Conservation (phyloP, 768 basidiomycete genomes). For the Amanita rubescens region DNA sequence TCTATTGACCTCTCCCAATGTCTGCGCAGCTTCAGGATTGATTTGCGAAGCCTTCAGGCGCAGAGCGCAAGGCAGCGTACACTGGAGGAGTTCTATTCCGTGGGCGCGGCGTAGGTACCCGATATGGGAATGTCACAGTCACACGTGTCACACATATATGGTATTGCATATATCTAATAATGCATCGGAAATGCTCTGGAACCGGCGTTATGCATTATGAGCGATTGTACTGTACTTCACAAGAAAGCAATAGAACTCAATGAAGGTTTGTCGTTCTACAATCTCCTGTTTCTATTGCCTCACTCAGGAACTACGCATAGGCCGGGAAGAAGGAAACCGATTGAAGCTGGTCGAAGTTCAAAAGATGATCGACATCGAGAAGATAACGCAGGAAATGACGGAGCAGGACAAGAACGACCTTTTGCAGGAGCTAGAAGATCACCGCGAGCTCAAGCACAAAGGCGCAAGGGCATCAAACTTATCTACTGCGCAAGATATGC, state of each 20-base stretch:
- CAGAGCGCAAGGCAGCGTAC: background rate
- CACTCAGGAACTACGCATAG: too few relatives aligned
- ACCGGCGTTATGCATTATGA: background rate
- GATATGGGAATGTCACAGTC: background rate
- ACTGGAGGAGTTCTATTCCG: background rate
- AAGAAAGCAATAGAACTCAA: background rate
- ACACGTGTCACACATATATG: background rate
- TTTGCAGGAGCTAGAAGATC: background rate
- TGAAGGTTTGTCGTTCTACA: background rate
- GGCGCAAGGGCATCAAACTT: background rate
- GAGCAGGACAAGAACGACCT: background rate
- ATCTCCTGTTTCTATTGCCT: background rate
- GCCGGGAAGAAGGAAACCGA: background rate
- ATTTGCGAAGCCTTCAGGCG: background rate
- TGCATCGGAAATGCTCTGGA: background rate
- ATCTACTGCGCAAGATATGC: background rate
- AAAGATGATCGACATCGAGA: background rate
- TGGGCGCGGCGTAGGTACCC: background rate
- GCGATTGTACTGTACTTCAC: background rate
- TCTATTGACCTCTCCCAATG: background rate
- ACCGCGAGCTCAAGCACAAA: background rate
- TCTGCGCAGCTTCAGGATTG: background rate
- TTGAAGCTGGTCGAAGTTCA: background rate
- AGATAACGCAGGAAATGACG: too few relatives aligned
- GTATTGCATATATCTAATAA: slow-evolving; percentile 2